Base-by-base conservation (phyloP, 305 asterid species). In the Fraxinus baroniana region DNA sequence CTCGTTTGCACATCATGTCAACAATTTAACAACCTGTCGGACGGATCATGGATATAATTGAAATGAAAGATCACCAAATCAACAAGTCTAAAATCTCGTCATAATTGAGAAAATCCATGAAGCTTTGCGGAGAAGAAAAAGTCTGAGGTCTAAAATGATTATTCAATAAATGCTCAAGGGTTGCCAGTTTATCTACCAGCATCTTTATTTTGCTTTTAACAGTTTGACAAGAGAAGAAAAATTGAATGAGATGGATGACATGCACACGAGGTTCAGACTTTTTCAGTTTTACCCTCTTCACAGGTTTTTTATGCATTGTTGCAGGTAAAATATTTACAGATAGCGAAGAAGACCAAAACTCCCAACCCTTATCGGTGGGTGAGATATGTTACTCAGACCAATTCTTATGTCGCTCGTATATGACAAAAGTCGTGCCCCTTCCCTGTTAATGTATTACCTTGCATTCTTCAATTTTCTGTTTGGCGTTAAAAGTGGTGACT, bases 331-430 rank as follows among this genome's bases (percentile, higher is more conserved):
- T 96, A 96, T 87, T 87, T 96, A 82, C 99, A 96, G 86, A 96
- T 94, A 75, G 95, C 97, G 9, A 95, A 94, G 93, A 93, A 87
- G 87, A 84, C 91, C 86, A 93, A 95, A 87, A 86, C 89, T 8
- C 88, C 92, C 81, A 96, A 96, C 81, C 98, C 98, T 0, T 94
- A 93, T 81, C 93, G 99, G 74, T 95, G 99, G 98, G 99, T 96
- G 89, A 90, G 98, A 90, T 94, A 96, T 46, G 99, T 94, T 55
- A 95, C 98, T 79, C 98, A 94, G 86, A 94, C 99, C 76, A 94
- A 95, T 85, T 95, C 99, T 17, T 95, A 94, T 76, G 99, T 95
- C 83, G 99, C 98, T 87, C 99, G 99, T 79, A 92, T 95, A 81
- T 94, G 93, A 93, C 18, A 64, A 64, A 8, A 62, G 30, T 22